phyloP scores from a whole-genome alignment of 306 rosid species.

The Fragaria nilgerrensis region DNA sequence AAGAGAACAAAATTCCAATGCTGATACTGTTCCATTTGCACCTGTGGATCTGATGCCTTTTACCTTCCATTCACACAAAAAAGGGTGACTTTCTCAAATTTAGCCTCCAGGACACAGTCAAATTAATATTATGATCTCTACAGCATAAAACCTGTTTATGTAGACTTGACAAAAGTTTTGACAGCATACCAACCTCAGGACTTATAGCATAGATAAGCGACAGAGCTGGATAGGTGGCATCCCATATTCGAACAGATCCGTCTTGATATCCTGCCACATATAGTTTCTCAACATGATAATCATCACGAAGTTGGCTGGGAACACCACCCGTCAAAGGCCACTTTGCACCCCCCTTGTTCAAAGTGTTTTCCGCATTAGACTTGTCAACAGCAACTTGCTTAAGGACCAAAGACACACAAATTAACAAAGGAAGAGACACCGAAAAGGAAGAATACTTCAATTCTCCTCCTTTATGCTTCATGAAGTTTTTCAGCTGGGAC shows the following conservation, averaged over 20 bases:
- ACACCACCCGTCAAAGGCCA: slow-evolving; percentile 91
- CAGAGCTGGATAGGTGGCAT: slow-evolving; percentile 69
- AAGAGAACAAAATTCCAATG: slow-evolving; percentile 66
- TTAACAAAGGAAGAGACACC: not conserved
- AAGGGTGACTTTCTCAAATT: slow-evolving; percentile 8
- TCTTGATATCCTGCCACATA: slow-evolving; percentile 84
- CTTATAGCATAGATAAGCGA: slow-evolving; percentile 49
- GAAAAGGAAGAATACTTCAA: not conserved
- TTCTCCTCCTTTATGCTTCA: not conserved
- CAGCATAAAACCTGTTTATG: slow-evolving; percentile 5
- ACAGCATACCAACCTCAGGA: slow-evolving; percentile 52
- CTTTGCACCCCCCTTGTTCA: slow-evolving; percentile 28
- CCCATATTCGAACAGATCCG: slow-evolving; percentile 85
- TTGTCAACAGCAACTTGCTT: slow-evolving; percentile 54
- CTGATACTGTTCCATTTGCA: slow-evolving; percentile 55
- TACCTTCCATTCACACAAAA: slow-evolving; percentile 47
- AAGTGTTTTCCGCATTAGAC: slow-evolving; percentile 35
- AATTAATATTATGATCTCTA: slow-evolving; percentile 15
- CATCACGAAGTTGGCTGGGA: slow-evolving; percentile 42
- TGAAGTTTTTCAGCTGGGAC: slow-evolving; percentile 3
- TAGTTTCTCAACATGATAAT: slow-evolving; percentile 52
- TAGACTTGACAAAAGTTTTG: slow-evolving; percentile 10
- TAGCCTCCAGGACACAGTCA: slow-evolving; percentile 17
- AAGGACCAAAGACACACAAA: slow-evolving; percentile 16
- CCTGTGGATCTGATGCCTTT: slow-evolving; percentile 36